Evolutionary conservation across 208 protist genomes (phyloP), one percentile per base, ranked within the genome.

Genomic region (Trypanosomatidae sp.): DNA sequence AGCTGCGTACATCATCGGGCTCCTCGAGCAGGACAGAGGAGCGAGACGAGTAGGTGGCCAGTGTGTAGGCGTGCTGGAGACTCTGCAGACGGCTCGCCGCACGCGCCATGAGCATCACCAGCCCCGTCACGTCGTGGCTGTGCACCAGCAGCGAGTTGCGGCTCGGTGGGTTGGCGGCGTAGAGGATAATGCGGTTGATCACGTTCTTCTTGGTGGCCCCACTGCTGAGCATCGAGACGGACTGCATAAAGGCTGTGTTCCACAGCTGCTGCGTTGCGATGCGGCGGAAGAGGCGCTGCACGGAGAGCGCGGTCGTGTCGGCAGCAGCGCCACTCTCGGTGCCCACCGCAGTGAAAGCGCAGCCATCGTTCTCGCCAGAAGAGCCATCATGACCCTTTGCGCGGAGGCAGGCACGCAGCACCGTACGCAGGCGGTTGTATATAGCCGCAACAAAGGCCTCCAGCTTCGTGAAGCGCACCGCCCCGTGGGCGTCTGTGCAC

Each of bases 91-190:
- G 74, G 17, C 56, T 55, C 25, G 81, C 76, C 39, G 76, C 79
- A 19, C 78, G 71, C 12, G 81, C 79, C 60, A 95, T 75, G 3
- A 87, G 73, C 33, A 79, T 72, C 22, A 80, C 81, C 36, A 93
- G 66, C 13, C 76, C 49, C 0, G 43, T 68, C 30, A 39, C 47
- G 36, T 91, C 87, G 5, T 59, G 50, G 58, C 84, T 71, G 71
- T 90, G 79, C 44, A 95, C 36, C 2, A 91, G 39, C 33, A 95
- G 78, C 15, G 71, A 71, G 79, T 95, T 95, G 69, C 91, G 85
- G 62, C 91, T 93, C 13, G 83, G 86, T 22, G 91, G 91, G 39
- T 88, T 87, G n/a, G 87, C 80, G 36, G 88, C 73, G 76, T 95
- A 95, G 1, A 93, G 77, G 39, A 89, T 71, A 50, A 95, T 73